Conservation (phyloP, 1,284 basidiomycete genomes). For the Cryptococcus sp. region DNA sequence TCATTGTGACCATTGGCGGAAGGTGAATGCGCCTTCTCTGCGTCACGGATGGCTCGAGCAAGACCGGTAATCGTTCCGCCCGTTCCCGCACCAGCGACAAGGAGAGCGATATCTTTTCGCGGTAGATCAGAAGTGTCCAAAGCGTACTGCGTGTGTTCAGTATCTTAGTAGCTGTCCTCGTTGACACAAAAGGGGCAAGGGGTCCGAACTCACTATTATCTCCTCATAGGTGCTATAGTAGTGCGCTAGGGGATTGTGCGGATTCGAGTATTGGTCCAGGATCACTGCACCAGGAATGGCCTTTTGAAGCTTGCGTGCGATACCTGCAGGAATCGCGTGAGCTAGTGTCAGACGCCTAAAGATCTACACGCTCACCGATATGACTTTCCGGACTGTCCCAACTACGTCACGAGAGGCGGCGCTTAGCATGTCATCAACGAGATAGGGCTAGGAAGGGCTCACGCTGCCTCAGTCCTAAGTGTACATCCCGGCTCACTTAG, state of each 20-base stretch:
- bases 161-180: no score
- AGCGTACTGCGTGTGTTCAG: slow-evolving; percentile 45
- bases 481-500: slow-evolving; percentile 4
- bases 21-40: slow-evolving; percentile 25
- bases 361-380: slow-evolving; percentile 66
- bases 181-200: no score
- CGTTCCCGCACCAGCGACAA: slow-evolving; percentile 90
- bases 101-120: slow-evolving; percentile 69
- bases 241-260: slow-evolving; percentile 84
- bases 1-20: not conserved
- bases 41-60: slow-evolving; percentile 76
- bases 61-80: slow-evolving; percentile 92
- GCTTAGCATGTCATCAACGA: not conserved
- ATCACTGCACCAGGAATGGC: slow-evolving; percentile 85
- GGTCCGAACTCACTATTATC: slow-evolving; percentile 64
- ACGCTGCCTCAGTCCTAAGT: slow-evolving; percentile 47
- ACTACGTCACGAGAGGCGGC: slow-evolving; percentile 37
- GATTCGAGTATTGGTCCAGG: slow-evolving; percentile 78
- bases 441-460: slow-evolving; percentile 3
- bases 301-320: slow-evolving; percentile 73
- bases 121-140: slow-evolving; percentile 47
- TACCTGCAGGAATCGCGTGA: slow-evolving; percentile 60
- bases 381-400: slow-evolving; percentile 70
- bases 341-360: not conserved
- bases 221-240: slow-evolving; percentile 85